Conservation (phyloP, 352 stramenopile species). For the Pythium angustatum region DNA sequence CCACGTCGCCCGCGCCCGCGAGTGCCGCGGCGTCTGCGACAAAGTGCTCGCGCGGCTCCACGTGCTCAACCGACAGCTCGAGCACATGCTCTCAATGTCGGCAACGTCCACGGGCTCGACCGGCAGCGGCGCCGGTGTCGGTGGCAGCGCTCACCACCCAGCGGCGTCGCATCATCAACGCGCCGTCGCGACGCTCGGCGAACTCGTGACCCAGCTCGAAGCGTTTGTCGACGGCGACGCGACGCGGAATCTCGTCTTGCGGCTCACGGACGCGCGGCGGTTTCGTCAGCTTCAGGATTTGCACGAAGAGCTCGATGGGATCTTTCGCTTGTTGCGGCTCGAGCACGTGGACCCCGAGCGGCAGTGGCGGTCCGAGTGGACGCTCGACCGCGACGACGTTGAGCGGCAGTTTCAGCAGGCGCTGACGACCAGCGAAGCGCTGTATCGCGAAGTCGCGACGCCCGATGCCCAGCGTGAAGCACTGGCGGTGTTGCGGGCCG, state of each 20-base stretch:
- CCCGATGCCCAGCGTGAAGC: conserved; percentile 29
- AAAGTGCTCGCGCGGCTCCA: conserved; percentile 29
- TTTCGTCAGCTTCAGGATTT: conserved; percentile 28
- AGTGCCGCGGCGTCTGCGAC: conserved; percentile 24
- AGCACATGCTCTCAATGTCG: conserved; percentile 34
- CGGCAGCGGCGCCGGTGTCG: conserved; percentile 1
- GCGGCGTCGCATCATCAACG: conserved; percentile 18
- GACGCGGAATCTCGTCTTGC: conserved; percentile 23
- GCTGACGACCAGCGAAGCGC: conserved; percentile 15
- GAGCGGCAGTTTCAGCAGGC: conserved; percentile 48
- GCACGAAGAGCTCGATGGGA: conserved; percentile 29
- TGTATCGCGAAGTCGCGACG: conserved; percentile 30
- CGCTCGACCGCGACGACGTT: conserved; percentile 38
- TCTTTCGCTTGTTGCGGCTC: conserved; percentile 27
- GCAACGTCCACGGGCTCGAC: conserved; percentile 24
- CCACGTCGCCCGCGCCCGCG: conserved; percentile 9
- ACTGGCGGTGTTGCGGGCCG: conserved; percentile 57
- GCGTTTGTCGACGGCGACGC: conserved; percentile 23
- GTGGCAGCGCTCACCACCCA: conserved; percentile 17
- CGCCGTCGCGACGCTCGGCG: conserved; percentile 17
- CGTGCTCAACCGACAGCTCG: conserved; percentile 28
- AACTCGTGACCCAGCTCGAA: conserved; percentile 25
- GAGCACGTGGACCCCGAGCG: conserved; percentile 53
- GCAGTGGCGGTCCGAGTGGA: conserved; percentile 53
- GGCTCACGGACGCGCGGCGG: conserved; percentile 29